Conservation (phyloP, 331 rosid species). For the Ulmus americana region DNA sequence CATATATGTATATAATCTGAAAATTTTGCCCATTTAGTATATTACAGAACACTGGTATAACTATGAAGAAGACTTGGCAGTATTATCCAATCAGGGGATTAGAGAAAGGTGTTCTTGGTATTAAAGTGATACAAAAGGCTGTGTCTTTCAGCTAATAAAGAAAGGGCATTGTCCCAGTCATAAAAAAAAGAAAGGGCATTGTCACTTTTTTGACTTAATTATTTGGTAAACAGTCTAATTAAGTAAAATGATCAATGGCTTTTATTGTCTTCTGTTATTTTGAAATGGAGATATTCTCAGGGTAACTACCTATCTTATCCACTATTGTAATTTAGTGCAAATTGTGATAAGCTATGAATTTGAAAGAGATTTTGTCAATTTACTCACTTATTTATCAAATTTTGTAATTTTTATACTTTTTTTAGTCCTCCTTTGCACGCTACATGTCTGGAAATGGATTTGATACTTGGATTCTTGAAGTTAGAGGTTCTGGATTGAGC, state of each 20-base stretch:
- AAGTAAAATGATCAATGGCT: too few relatives aligned
- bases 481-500: constrained; percentile 87
- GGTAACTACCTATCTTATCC: too few relatives aligned
- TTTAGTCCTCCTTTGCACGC: constrained; percentile 78
- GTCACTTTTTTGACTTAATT: too few relatives aligned
- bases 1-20: too few relatives aligned
- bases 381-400: not conserved
- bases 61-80: not conserved
- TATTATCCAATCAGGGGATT: not conserved
- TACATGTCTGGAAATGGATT: constrained; percentile 75
- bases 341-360: too few relatives aligned
- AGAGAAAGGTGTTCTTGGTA: not conserved
- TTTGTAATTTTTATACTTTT: constrained; percentile 20
- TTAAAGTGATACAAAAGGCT: not conserved
- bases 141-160: not conserved
- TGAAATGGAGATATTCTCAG: too few relatives aligned
- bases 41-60: not conserved
- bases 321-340: too few relatives aligned
- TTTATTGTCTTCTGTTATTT: too few relatives aligned
- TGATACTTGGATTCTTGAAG: constrained; percentile 89
- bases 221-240: too few relatives aligned
- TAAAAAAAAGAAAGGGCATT: not conserved
- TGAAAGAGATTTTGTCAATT: not conserved
- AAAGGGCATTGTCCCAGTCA: too few relatives aligned
- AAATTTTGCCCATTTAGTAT: too few relatives aligned